These are phyloP conservation scores for Cantharellus cinnabarinus DNA, from an alignment of 768 basidiomycete species.

Conservation along the genomic window DNA sequence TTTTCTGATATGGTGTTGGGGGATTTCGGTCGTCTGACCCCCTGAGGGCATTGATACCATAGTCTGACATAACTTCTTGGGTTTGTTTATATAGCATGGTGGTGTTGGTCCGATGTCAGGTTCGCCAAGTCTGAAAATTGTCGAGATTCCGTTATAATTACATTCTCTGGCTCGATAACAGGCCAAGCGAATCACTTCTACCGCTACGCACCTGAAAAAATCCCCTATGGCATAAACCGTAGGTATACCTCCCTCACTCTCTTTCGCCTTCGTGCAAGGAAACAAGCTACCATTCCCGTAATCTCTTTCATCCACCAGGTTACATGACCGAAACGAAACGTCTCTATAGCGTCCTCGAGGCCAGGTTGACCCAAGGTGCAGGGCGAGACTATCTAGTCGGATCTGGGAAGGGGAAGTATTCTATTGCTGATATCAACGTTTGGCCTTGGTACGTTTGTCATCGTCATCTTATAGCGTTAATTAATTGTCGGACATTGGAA, in stretches of 20 bases:
- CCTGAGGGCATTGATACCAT: no score
- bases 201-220: constrained; percentile 39
- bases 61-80: no score
- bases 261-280: constrained; percentile 35
- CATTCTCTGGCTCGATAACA: background rate
- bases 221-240: constrained; percentile 12
- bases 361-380: constrained; percentile 37
- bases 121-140: background rate
- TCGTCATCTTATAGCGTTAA: background rate
- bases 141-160: constrained; percentile 9
- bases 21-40: no score
- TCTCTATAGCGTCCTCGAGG: constrained; percentile 66
- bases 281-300: constrained; percentile 8
- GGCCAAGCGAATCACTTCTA: constrained; percentile 47
- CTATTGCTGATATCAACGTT: constrained; percentile 53
- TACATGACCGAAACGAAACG: constrained; percentile 68
- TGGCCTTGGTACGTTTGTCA: constrained; percentile 32
- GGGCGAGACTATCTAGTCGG: constrained; percentile 65
- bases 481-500: constrained; percentile 1
- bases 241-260: constrained; percentile 9
- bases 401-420: constrained; percentile 42
- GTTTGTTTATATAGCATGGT: no score
- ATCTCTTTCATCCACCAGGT: constrained; percentile 22
- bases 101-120: constrained; percentile 7
- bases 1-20: no score